Evolutionary conservation across 176 grass and related monocot species (phyloP), one percentile per base, ranked within the genome.

Genomic region (Alopecurus myosuroides): DNA sequence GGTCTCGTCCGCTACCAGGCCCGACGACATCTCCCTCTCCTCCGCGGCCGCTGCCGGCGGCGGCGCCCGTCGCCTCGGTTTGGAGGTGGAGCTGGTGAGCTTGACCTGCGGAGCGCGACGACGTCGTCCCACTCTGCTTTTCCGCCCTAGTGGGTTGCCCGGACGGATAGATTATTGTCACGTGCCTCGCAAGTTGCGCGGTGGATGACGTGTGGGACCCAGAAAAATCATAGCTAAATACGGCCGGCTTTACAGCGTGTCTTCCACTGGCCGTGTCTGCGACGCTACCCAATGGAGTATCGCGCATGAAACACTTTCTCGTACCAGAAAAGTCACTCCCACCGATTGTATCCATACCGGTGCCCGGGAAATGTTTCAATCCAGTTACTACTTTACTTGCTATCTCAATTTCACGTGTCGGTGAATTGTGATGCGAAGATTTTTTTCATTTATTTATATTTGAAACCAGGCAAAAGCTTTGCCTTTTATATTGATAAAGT

Each of bases 1-100:
- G 55, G 8, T 89, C 31, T 98, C 96, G n/a, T 91, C 90, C 34
- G 76, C 86, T 55, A 84, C 77, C 28, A 85, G 70, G 1, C 90
- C 88, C 74, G 84, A 74, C 84, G 90, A 65, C 72, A 88, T 88
- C 67, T 20, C 67, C 20, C 8, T 39, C 74, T 28, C 28, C 30
- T 20, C 10, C 42, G n/a, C 60, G 13, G 8, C 60, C 78, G 36
- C 36, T 70, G 12, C 33, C 85, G 57, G 52, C 26, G 70, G 48
- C 70, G 63, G 67, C 31, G 81, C 48, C 44, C 71, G 55, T 30
- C 36, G 56, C 55, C 44, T 79, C 56, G 36, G 25, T 79, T 63
- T 28, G 15, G 40, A 46, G 40, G 58, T 42, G 41, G 7, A 30
- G 41, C 70, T 74, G 70, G 14, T 29, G 76, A 61, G 55, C 37